Percentiles rank a stretch among this genome's conserved stretches.
phyloP scores from a whole-genome alignment of 805 yeast species.

The Wickerhamiella azyma region DNA sequence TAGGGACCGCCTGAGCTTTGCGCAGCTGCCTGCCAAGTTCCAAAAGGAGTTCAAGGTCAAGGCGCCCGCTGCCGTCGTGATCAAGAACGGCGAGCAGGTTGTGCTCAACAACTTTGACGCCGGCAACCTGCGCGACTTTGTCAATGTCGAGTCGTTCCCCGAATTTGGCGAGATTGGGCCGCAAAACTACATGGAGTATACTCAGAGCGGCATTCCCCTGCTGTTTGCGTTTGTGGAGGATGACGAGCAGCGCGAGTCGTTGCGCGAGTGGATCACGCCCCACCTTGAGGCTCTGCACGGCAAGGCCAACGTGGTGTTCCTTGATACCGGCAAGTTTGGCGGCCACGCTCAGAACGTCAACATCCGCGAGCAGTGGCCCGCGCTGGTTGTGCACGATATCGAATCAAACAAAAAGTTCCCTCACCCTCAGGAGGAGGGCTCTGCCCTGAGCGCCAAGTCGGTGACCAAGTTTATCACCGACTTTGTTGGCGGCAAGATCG shows the following conservation, averaged over 20 bases:
- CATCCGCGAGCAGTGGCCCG: slow-evolving; percentile 70
- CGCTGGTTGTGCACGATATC: slow-evolving; percentile 74
- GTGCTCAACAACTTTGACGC: slow-evolving; percentile 24
- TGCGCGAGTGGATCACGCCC: slow-evolving; percentile 38
- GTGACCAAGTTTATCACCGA: slow-evolving; percentile 50
- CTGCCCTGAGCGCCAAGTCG: slow-evolving; percentile 36
- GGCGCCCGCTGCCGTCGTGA: slow-evolving; percentile 37
- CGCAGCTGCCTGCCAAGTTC: slow-evolving; percentile 31
- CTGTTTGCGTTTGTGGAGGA: slow-evolving; percentile 76
- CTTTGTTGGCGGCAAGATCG: slow-evolving; percentile 49
- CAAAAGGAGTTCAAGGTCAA: slow-evolving; percentile 30
- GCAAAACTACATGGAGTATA: slow-evolving; percentile 60
- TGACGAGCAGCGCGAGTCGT: slow-evolving; percentile 49
- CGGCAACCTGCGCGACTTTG: slow-evolving; percentile 34
- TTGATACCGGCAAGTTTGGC: slow-evolving; percentile 69
- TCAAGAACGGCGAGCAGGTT: slow-evolving; percentile 24
- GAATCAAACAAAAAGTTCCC: slow-evolving; percentile 62
- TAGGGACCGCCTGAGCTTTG: slow-evolving; percentile 54
- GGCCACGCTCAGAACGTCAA: slow-evolving; percentile 77
- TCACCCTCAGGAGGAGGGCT: slow-evolving; percentile 38
- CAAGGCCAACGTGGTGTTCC: slow-evolving; percentile 70
- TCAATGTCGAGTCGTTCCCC: slow-evolving; percentile 57
- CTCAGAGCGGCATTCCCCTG: slow-evolving; percentile 59
- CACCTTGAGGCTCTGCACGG: slow-evolving; percentile 70
- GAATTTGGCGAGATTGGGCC: slow-evolving; percentile 79